These are phyloP conservation scores for Chalaropsis ovoidea DNA, from an alignment of 2,329 filamentous ascomycete species.

Conservation along the genomic window DNA sequence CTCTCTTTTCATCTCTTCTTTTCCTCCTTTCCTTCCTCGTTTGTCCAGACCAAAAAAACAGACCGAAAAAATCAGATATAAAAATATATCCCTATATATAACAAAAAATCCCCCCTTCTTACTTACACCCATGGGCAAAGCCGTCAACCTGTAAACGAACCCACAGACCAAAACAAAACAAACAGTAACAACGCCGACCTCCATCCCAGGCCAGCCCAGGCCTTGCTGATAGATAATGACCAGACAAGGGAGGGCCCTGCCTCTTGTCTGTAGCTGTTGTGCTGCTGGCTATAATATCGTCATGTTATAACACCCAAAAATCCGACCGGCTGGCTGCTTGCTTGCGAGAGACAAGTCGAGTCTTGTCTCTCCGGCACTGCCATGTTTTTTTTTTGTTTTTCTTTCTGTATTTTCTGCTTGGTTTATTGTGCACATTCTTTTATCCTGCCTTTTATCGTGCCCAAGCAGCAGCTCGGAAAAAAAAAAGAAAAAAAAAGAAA, in stretches of 20 bases:
- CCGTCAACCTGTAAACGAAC: neutral
- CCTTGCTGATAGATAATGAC: neutral
- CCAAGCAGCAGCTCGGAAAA: too few relatives aligned
- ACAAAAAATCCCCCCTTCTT: neutral
- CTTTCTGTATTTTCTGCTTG: neutral
- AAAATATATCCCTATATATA: neutral
- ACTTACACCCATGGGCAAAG: neutral
- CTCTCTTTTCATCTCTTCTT: too few relatives aligned
- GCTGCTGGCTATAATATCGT: conserved; percentile 3
- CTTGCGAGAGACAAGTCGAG: neutral
- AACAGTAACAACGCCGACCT: neutral
- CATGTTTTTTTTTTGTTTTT: neutral
- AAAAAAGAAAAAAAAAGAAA: neutral
- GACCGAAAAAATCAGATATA: neutral
- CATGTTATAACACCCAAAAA: neutral
- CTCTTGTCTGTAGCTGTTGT: conserved; percentile 4
- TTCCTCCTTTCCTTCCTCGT: too few relatives aligned
- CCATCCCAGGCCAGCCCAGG: neutral
- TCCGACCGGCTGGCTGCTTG: conserved; percentile 1
- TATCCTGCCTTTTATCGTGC: conserved; percentile 8
- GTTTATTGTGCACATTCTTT: neutral
- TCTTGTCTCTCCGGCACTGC: conserved; percentile 4
- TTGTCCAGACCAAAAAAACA: too few relatives aligned
- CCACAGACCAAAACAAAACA: neutral
- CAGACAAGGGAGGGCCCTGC: neutral